phyloP scores from a whole-genome alignment of 2,329 filamentous ascomycete species.

The Curvularia sp. region DNA sequence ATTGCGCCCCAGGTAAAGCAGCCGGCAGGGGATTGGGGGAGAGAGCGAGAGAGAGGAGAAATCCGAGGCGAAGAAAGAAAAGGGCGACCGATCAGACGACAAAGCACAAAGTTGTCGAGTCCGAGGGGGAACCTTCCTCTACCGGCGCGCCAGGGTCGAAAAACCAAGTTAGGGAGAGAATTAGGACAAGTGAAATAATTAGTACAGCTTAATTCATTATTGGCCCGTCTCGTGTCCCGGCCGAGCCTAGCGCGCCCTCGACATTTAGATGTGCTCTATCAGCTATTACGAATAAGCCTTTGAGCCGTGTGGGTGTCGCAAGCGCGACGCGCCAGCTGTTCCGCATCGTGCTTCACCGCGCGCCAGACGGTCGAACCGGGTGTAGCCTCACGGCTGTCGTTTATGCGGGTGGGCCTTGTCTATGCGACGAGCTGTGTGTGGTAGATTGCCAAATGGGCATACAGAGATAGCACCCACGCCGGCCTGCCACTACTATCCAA shows the following conservation, averaged over 20 bases:
- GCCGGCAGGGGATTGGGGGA: not conserved
- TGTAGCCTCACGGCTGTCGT: not conserved
- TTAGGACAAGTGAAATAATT: constrained; percentile 31
- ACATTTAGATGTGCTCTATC: constrained; percentile 39
- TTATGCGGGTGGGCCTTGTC: not conserved
- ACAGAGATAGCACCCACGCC: not conserved
- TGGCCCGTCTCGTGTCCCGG: constrained; percentile 31
- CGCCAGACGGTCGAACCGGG: not conserved
- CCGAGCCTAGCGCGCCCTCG: constrained; percentile 32
- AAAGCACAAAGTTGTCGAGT: not conserved
- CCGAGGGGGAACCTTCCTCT: constrained; percentile 13
- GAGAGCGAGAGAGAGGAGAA: too few relatives aligned
- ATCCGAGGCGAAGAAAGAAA: not conserved
- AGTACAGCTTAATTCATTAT: constrained; percentile 40
- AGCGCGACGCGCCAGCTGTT: constrained; percentile 25
- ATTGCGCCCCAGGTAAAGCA: too few relatives aligned
- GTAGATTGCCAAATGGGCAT: not conserved
- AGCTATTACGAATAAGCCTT: constrained; percentile 36
- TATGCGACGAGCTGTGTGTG: not conserved
- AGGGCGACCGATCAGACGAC: not conserved
- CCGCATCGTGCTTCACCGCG: constrained; percentile 4
- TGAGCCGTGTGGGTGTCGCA: constrained; percentile 28
- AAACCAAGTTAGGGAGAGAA: constrained; percentile 23
- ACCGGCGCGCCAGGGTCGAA: constrained; percentile 6
- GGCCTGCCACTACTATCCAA: too few relatives aligned